Percentiles rank a stretch among this genome's conserved stretches.
These are phyloP conservation scores for Xerocomus minutiporus DNA, from an alignment of 1,284 basidiomycete genomes.

Conservation along the genomic window DNA sequence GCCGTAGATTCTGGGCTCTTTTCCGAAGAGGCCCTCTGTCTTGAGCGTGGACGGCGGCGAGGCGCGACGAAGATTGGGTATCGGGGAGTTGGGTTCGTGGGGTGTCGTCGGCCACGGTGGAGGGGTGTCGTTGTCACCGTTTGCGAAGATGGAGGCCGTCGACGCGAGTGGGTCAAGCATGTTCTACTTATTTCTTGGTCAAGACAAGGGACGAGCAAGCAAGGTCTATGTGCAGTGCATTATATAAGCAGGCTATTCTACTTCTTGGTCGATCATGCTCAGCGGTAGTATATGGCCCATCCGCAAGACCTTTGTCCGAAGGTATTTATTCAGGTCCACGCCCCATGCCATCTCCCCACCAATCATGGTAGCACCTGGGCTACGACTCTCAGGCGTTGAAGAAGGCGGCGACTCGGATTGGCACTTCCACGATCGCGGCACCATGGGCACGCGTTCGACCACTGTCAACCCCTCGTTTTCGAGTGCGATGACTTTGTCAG, in stretches of 20 bases:
- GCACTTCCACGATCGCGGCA: constrained; percentile 81
- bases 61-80: constrained; percentile 49
- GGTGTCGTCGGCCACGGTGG: constrained; percentile 62
- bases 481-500: constrained; percentile 91
- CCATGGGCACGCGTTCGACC: constrained; percentile 88
- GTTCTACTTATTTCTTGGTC: background rate
- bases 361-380: constrained; percentile 77
- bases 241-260: constrained; percentile 20
- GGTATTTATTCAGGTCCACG: constrained; percentile 90
- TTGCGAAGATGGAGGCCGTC: constrained; percentile 42
- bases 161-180: constrained; percentile 58
- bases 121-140: constrained; percentile 34
- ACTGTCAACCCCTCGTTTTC: constrained; percentile 80
- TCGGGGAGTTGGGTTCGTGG: constrained; percentile 45
- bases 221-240: constrained; percentile 1
- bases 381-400: constrained; percentile 39
- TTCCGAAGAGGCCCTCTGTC: constrained; percentile 60
- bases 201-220: background rate
- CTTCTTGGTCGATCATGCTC: constrained; percentile 32
- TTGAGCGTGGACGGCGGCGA: constrained; percentile 31
- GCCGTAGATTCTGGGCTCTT: constrained; percentile 77
- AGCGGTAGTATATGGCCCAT: constrained; percentile 94
- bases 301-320: constrained; percentile 90
- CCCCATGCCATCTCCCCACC: constrained; percentile 79
- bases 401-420: constrained; percentile 18